Percentiles rank a stretch among this genome's conserved stretches.
Evolutionary conservation across 164 flowering plant genomes (phyloP).

Genomic region (Annona squamosa): DNA sequence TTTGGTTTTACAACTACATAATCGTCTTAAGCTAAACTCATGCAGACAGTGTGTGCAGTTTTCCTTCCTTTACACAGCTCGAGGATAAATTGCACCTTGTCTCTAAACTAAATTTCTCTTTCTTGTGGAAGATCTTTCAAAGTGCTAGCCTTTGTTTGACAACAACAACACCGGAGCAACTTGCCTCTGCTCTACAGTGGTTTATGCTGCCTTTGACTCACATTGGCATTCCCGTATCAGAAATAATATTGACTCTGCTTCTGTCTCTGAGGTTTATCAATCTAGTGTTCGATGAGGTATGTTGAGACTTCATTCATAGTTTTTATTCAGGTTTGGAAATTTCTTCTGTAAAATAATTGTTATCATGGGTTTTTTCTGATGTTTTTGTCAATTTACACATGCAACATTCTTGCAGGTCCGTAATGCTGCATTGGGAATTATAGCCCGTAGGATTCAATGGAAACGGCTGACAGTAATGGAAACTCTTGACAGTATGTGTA

Average conservation of each 20-base stretch:
- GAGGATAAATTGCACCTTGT: constrained; percentile 11
- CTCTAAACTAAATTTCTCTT: constrained; percentile 15
- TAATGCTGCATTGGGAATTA: constrained; percentile 84
- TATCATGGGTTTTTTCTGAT: not conserved
- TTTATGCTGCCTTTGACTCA: constrained; percentile 67
- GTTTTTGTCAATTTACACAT: not conserved
- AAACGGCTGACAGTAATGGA: constrained; percentile 60
- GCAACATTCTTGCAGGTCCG: constrained; percentile 53
- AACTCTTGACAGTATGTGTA: constrained; percentile 68
- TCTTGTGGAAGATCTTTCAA: constrained; percentile 70
- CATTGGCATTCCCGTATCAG: constrained; percentile 78
- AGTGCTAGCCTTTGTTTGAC: constrained; percentile 92
- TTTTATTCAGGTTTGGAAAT: not conserved
- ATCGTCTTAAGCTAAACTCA: not conserved
- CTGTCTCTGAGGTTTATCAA: constrained; percentile 89
- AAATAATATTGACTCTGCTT: constrained; percentile 74
- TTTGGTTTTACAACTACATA: too few species aligned
- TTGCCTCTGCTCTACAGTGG: constrained; percentile 84
- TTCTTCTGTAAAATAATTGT: not conserved
- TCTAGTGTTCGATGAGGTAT: constrained; percentile 93
- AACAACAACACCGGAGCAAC: constrained; percentile 89
- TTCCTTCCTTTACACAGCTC: not conserved
- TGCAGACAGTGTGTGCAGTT: not conserved
- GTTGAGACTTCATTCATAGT: not conserved
- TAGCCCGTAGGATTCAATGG: constrained; percentile 91